phyloP scores from a whole-genome alignment of 108 stramenopile genomes.

The Nitzschia sp. region DNA sequence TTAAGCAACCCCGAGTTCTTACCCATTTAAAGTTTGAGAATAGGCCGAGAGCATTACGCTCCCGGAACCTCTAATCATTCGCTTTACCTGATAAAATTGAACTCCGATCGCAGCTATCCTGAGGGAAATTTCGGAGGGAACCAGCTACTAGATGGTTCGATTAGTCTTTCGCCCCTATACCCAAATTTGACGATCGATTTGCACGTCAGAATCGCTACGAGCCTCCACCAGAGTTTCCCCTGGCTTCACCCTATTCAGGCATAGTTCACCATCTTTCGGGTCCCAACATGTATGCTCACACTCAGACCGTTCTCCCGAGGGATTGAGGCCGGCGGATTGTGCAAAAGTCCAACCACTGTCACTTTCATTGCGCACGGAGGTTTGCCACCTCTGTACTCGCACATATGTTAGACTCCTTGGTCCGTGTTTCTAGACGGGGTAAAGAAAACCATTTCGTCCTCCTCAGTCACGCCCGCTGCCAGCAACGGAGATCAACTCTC shows the following conservation, averaged over 20 bases:
- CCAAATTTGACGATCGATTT: slow-evolving; percentile 96
- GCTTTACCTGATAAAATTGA: slow-evolving; percentile 98
- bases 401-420: slow-evolving; percentile 95
- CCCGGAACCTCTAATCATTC: slow-evolving; percentile 97
- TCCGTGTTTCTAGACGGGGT: slow-evolving; percentile 97
- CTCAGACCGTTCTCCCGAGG: slow-evolving; percentile 90
- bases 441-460: slow-evolving; percentile 81
- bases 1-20: slow-evolving; percentile 93
- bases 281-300: slow-evolving; percentile 93
- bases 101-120: slow-evolving; percentile 89
- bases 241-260: slow-evolving; percentile 96
- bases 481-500: slow-evolving; percentile 35
- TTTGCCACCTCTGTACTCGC: slow-evolving; percentile 93
- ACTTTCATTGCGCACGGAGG: slow-evolving; percentile 91
- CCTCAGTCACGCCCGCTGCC: slow-evolving; percentile 53
- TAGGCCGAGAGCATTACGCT: slow-evolving; percentile 90
- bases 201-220: slow-evolving; percentile 94
- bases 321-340: slow-evolving; percentile 91
- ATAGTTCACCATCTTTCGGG: slow-evolving; percentile 98
- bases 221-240: slow-evolving; percentile 96
- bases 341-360: slow-evolving; percentile 80
- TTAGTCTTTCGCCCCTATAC: slow-evolving; percentile 99
- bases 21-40: slow-evolving; percentile 98
- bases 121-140: slow-evolving; percentile 97
- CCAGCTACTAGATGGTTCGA: slow-evolving; percentile 97